phyloP scores from a whole-genome alignment of 805 yeast genomes.

The Nakazawaea pomicola region DNA sequence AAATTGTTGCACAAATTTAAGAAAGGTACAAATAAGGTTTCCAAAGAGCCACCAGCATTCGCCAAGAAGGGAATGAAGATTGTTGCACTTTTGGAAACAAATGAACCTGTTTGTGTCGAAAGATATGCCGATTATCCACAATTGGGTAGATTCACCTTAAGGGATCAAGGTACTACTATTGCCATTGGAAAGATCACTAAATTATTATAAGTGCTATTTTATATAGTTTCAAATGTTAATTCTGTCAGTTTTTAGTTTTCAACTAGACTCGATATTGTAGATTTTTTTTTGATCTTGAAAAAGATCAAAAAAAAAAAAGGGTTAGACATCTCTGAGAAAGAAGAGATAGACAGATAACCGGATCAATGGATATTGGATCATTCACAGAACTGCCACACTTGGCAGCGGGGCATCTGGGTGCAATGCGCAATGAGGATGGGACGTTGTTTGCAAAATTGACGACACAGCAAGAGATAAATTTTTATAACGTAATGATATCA shows the following conservation, averaged over 20 bases:
- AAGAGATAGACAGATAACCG: too few relatives aligned
- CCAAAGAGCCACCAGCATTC: slow-evolving; percentile 96
- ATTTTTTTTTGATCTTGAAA: too few relatives aligned
- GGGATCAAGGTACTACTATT: slow-evolving; percentile 97
- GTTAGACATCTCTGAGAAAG: too few relatives aligned
- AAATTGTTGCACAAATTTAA: slow-evolving; percentile 88
- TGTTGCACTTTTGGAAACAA: slow-evolving; percentile 83
- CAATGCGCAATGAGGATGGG: slow-evolving; percentile 58
- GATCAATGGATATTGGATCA: slow-evolving; percentile 1
- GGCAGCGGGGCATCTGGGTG: slow-evolving; percentile 94
- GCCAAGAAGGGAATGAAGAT: slow-evolving; percentile 99
- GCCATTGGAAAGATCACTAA: slow-evolving; percentile 98
- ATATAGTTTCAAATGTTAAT: too few relatives aligned
- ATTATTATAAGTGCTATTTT: slow-evolving; percentile 66
- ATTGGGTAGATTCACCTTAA: slow-evolving; percentile 94
- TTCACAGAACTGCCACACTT: slow-evolving; percentile 45
- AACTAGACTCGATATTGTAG: too few relatives aligned
- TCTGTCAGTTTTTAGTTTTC: too few relatives aligned
- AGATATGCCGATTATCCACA: slow-evolving; percentile 90
- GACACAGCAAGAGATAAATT: slow-evolving; percentile 60
- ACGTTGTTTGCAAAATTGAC: slow-evolving; percentile 71
- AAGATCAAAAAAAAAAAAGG: too few relatives aligned
- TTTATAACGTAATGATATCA: slow-evolving; percentile 45
- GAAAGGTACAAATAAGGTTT: slow-evolving; percentile 93
- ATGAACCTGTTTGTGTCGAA: slow-evolving; percentile 90